A percentile compares a stretch with the other conserved stretches of the same genome.
Evolutionary conservation across 495 filamentous ascomycete genomes (phyloP).

Genomic region (Penicillium diatomitis): DNA sequence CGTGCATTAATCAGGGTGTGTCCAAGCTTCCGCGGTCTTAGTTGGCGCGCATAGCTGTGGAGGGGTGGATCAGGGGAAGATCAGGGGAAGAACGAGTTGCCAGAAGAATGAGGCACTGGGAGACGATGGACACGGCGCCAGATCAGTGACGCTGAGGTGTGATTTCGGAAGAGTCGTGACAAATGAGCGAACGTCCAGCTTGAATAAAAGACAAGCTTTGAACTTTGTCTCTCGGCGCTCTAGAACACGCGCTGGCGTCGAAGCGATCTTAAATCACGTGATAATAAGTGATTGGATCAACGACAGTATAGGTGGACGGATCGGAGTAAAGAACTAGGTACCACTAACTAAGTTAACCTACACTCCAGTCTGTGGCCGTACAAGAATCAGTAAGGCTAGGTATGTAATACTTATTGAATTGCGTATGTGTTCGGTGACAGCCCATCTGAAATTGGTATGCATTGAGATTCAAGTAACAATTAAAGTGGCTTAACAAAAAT

Average conservation of each 20-base stretch:
- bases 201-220: conserved; percentile 3
- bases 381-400: too few species aligned
- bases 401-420: too few species aligned
- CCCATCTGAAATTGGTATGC: too few species aligned
- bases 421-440: too few species aligned
- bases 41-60: conserved; percentile 28
- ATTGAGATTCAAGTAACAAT: too few species aligned
- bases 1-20: conserved; percentile 71
- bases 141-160: neutral
- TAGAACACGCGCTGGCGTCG: conserved; percentile 12
- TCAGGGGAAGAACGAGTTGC: neutral
- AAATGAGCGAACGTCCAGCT: neutral
- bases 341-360: too few species aligned
- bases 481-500: too few species aligned
- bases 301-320: too few species aligned
- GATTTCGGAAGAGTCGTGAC: neutral
- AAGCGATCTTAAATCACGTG: conserved; percentile 13
- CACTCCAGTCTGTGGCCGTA: too few species aligned
- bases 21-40: conserved; percentile 20
- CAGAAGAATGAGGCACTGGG: neutral
- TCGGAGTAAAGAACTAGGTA: too few species aligned
- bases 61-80: too few species aligned
- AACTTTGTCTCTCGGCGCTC: conserved; percentile 1
- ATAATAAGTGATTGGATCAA: conserved; percentile 2
- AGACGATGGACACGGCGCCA: neutral